Evolutionary conservation across 805 yeast genomes (phyloP).

Genomic region (Candida suzukii): DNA sequence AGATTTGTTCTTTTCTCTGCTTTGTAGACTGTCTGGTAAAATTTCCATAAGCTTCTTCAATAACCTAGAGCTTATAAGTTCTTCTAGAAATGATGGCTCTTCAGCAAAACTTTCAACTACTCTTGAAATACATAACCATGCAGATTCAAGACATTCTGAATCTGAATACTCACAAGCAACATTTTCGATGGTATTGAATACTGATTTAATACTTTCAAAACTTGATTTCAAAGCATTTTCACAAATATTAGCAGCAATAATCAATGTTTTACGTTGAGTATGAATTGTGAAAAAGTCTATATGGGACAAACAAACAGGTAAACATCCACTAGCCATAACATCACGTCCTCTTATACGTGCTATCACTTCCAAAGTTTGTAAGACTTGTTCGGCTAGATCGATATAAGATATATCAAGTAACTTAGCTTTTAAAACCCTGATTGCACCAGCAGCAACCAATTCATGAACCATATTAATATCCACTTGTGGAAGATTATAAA

Average conservation of each 20-base stretch:
- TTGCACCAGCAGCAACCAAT: slow-evolving; percentile 58
- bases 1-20: slow-evolving; percentile 11
- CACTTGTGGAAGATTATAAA: slow-evolving; percentile 74
- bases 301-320: slow-evolving; percentile 59
- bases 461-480: slow-evolving; percentile 55
- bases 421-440: slow-evolving; percentile 59
- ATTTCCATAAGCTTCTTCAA: slow-evolving; percentile 23
- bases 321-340: slow-evolving; percentile 52
- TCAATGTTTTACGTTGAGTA: slow-evolving; percentile 77
- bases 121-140: slow-evolving; percentile 58
- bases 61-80: slow-evolving; percentile 30
- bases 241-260: slow-evolving; percentile 66
- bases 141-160: slow-evolving; percentile 49
- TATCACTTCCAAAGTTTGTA: slow-evolving; percentile 66
- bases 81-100: slow-evolving; percentile 37
- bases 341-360: slow-evolving; percentile 46
- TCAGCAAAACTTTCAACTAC: slow-evolving; percentile 43
- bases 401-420: slow-evolving; percentile 72
- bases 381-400: slow-evolving; percentile 87
- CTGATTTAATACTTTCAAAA: slow-evolving; percentile 42
- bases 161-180: slow-evolving; percentile 54
- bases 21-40: slow-evolving; percentile 22
- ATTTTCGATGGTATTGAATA: slow-evolving; percentile 52
- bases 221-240: slow-evolving; percentile 36
- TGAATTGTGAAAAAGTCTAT: slow-evolving; percentile 86